Evolutionary conservation across 345 rosid genomes (phyloP).

Genomic region (Erysimum cheiranthoides): DNA sequence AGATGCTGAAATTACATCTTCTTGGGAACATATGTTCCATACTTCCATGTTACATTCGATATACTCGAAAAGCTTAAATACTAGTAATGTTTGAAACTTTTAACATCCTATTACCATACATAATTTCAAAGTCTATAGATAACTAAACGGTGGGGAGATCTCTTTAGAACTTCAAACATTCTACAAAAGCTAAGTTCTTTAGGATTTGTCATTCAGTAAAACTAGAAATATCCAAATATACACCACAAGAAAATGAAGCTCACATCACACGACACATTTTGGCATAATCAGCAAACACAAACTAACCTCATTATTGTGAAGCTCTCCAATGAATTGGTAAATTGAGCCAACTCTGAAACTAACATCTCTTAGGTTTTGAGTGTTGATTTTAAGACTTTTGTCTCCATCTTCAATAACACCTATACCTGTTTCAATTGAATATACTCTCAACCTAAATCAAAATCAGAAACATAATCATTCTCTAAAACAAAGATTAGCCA

Average conservation of each 20-base stretch:
- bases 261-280: no score
- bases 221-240: no score
- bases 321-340: conserved; percentile 90
- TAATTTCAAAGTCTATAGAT: not conserved
- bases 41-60: not conserved
- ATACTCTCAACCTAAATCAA: conserved; percentile 58
- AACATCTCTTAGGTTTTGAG: conserved; percentile 75
- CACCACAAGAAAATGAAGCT: no score
- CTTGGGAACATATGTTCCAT: not conserved
- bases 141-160: conserved; percentile 36
- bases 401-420: conserved; percentile 63
- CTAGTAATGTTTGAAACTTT: not conserved
- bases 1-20: no score
- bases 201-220: not conserved
- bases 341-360: conserved; percentile 66
- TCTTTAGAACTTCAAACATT: no score
- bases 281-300: no score
- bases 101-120: not conserved
- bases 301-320: conserved; percentile 62
- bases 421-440: conserved; percentile 60
- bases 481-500: not conserved
- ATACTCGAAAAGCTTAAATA: not conserved
- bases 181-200: not conserved
- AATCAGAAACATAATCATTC: not conserved
- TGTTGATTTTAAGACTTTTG: conserved; percentile 58